Evolutionary conservation across 164 flowering plant genomes (phyloP).

Genomic region (Kingdonia uniflora): DNA sequence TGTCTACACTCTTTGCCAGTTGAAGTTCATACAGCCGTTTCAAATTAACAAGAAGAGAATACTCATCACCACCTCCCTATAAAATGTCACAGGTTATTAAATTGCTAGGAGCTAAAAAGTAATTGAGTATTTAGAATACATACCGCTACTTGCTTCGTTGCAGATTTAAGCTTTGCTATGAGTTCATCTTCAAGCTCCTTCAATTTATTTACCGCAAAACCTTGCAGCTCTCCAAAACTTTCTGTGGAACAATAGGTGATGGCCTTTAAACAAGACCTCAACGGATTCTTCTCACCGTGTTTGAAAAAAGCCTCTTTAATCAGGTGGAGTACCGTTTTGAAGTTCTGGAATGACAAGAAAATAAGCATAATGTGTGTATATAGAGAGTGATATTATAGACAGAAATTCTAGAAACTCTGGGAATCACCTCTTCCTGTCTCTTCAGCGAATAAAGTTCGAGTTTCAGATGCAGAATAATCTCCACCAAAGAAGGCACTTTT

Average conservation of each 20-base stretch:
- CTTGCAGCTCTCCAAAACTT: conserved; percentile 83
- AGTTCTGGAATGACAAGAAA: conserved; percentile 47
- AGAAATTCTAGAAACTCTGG: not conserved
- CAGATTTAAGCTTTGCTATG: conserved; percentile 56
- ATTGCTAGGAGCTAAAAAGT: not conserved
- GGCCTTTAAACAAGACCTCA: conserved; percentile 89
- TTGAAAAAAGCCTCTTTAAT: conserved; percentile 87
- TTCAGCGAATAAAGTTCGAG: conserved; percentile 89
- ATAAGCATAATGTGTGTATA: conserved; percentile 3
- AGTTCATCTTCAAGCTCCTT: conserved; percentile 92
- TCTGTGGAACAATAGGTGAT: conserved; percentile 57
- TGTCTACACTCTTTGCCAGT: conserved; percentile 47
- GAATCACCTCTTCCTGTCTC: conserved; percentile 84
- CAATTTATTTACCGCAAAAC: conserved; percentile 58
- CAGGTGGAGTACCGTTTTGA: conserved; percentile 59
- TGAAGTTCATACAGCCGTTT: conserved; percentile 94
- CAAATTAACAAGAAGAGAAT: conserved; percentile 81
- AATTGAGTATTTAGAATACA: conserved; percentile 1
- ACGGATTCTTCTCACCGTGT: conserved; percentile 85
- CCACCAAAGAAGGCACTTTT: conserved; percentile 62
- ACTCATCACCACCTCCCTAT: conserved; percentile 91
- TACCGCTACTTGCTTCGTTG: conserved; percentile 75
- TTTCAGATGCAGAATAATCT: conserved; percentile 57
- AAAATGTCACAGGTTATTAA: conserved; percentile 12
- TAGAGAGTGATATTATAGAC: too few species aligned